Percentiles rank a stretch among this genome's conserved stretches.
phyloP scores from a whole-genome alignment of 2,329 filamentous ascomycete species.

The Chaetoscypha palmicola region DNA sequence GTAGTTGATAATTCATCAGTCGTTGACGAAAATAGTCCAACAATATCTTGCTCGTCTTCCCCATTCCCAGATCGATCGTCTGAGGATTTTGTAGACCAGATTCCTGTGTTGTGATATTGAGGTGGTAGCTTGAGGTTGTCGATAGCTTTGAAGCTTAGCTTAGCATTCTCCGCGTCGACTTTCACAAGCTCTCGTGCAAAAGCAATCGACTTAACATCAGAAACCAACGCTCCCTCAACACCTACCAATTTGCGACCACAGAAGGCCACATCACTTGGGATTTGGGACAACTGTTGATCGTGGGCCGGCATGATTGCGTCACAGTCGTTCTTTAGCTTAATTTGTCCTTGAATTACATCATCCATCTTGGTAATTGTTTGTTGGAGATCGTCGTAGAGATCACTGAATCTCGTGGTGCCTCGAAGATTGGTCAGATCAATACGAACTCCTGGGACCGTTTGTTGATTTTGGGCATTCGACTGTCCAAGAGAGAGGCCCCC shows the following conservation, averaged over 20 bases:
- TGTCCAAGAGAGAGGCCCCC: conserved; percentile 39
- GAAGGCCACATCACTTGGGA: conserved; percentile 59
- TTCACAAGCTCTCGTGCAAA: conserved; percentile 49
- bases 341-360: conserved; percentile 71
- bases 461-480: conserved; percentile 38
- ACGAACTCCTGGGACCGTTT: conserved; percentile 62
- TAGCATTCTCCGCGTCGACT: conserved; percentile 62
- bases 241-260: conserved; percentile 55
- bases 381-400: conserved; percentile 76
- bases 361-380: conserved; percentile 72
- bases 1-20: conserved; percentile 55
- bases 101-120: conserved; percentile 39
- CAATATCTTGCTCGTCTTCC: conserved; percentile 49
- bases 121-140: conserved; percentile 67
- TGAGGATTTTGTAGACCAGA: conserved; percentile 38
- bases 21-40: conserved; percentile 56
- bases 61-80: conserved; percentile 33
- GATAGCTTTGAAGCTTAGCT: conserved; percentile 64
- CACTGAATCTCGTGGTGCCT: conserved; percentile 85
- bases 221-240: conserved; percentile 54
- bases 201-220: conserved; percentile 55
- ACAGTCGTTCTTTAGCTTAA: conserved; percentile 69
- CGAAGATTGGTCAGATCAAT: conserved; percentile 74
- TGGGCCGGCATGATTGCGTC: conserved; percentile 61
- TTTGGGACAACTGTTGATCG: conserved; percentile 53